Percentiles rank a stretch among this genome's conserved stretches.
These are phyloP conservation scores for Melaleuca quinquenervia DNA, from an alignment of 345 rosid species.

Conservation along the genomic window DNA sequence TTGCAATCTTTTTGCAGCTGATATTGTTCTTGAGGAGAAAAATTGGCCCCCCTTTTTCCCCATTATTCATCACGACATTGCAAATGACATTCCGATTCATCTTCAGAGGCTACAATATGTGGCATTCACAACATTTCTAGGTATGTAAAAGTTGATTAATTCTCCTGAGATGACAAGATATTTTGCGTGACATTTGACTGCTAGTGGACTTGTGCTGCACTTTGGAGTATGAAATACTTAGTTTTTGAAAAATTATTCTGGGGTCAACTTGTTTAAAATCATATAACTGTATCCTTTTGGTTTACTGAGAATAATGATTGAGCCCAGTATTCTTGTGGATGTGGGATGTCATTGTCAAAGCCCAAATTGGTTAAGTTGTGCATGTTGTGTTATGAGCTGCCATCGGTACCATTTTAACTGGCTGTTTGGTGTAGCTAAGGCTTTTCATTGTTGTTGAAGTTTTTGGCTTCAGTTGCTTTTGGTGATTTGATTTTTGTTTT, in stretches of 20 bases:
- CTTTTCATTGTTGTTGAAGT: not conserved
- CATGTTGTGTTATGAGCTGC: not conserved
- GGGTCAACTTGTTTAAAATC: not conserved
- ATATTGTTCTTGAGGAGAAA: slow-evolving; percentile 2
- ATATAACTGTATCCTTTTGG: not conserved
- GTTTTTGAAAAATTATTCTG: not conserved
- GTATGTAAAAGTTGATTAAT: not conserved
- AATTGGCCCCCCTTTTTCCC: slow-evolving; percentile 12
- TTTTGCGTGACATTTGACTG: not conserved
- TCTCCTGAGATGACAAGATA: not conserved
- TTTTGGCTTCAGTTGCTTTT: not conserved
- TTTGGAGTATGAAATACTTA: not conserved
- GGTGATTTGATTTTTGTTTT: not conserved
- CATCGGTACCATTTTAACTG: not conserved
- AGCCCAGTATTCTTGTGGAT: not conserved
- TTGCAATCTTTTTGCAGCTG: not conserved
- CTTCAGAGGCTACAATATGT: slow-evolving; percentile 5
- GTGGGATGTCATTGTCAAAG: not conserved
- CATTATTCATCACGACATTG: slow-evolving; percentile 8
- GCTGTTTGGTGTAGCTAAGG: not conserved
- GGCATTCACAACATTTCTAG: slow-evolving; percentile 6
- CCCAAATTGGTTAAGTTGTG: not conserved
- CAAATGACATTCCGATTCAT: slow-evolving; percentile 9
- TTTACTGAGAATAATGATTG: not conserved
- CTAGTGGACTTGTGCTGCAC: not conserved